Evolutionary conservation across 805 yeast species (phyloP), one percentile per base, ranked within the genome.

Genomic region (Kuraishia floccosa): DNA sequence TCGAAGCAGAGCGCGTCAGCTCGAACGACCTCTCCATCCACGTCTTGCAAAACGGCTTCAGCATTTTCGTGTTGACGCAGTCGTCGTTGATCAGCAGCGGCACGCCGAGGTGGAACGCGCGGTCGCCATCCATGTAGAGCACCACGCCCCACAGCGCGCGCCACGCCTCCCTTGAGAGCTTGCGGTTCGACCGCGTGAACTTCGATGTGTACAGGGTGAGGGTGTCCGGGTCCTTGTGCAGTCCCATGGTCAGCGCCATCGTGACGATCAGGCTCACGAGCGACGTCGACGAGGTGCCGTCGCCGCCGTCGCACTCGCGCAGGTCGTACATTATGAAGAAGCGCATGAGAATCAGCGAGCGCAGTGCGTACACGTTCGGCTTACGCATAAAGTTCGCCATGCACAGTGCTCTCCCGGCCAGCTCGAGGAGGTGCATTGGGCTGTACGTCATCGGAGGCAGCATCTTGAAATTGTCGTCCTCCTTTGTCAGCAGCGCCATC

Each of bases 31-130:
- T 13, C 16, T 9, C 19, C 16, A 27, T 9, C 11, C 10, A 12
- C 8, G 6, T n/a, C 17, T 14, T 24, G 19, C 5, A 27, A 6
- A 17, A n/a, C 13, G 13, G 22, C 14, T 10, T 27, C 15, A 20
- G 28, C 24, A 26, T 10, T n/a, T 7, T 15, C 11, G 21, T 22
- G 15, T 28, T 25, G 5, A 25, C 20, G 12, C n/a, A 23, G n/a
- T n/a, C 25, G 18, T 28, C 31, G 16, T n/a, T 4, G 25, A 21
- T 28, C 18, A 19, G 17, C 21, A 30, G 22, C 15, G 31, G 31
- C 22, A 12, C n/a, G 5, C 31, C 31, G 3, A 13, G 9, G 6
- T 17, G 20, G 10, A 30, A 15, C 14, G 27, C 27, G n/a, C 26
- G n/a, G 15, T n/a, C 27, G 15, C 24, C 31, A 23, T 23, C 31